Percentiles rank a stretch among this genome's conserved stretches.
phyloP scores from a whole-genome alignment of 306 rosid genomes.

The Mimosa pudica region DNA sequence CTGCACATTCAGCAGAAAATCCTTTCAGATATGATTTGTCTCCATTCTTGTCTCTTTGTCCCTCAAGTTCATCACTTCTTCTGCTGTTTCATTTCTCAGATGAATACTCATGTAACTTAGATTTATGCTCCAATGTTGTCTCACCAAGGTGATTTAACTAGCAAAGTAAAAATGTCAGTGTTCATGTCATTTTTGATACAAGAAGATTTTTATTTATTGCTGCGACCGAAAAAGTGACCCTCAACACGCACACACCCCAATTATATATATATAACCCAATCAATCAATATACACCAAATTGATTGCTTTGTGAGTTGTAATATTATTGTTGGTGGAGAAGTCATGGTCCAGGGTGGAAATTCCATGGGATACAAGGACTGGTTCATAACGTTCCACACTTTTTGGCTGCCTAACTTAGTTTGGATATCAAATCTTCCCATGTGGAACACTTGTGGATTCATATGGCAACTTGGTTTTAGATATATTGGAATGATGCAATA shows the following conservation, averaged over 20 bases:
- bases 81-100: conserved; percentile 12
- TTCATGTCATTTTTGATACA: conserved; percentile 1
- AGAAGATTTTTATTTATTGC: background rate
- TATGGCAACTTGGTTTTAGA: conserved; percentile 32
- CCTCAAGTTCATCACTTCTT: conserved; percentile 25
- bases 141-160: background rate
- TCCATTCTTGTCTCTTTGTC: conserved; percentile 29
- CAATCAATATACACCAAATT: background rate
- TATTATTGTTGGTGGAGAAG: conserved; percentile 1
- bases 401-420: conserved; percentile 19
- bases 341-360: background rate
- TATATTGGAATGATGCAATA: conserved; percentile 17
- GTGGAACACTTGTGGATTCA: conserved; percentile 22
- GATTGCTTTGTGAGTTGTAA: conserved; percentile 6
- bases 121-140: background rate
- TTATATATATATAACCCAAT: background rate
- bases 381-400: background rate
- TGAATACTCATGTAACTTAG: background rate
- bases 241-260: background rate
- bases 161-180: background rate
- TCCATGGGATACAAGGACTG: background rate
- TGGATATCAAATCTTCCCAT: conserved; percentile 32
- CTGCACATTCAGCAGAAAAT: conserved; percentile 27
- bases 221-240: background rate
- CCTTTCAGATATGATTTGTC: conserved; percentile 44